Base-by-base conservation (phyloP, 179 eudicot species). In the Spinacia oleracea region DNA sequence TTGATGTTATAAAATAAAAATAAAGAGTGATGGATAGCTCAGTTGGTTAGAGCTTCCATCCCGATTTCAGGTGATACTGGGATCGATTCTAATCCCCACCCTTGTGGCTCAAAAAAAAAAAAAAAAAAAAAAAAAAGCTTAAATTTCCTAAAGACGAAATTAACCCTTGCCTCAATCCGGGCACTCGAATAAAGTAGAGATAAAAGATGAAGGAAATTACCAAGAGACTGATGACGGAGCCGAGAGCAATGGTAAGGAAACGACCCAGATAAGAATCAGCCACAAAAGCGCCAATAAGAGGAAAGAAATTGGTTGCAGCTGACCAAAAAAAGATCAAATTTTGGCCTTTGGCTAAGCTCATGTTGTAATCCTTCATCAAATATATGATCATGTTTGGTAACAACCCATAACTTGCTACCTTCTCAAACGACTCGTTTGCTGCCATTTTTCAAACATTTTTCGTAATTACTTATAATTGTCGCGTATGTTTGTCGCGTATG, bases 381-480 rank as follows among this genome's bases (percentile, higher is more conserved):
- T 94, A 94, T 43, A 89, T 2, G 62, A 91, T 90, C 98, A 94
- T 94, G 79, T 92, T 94, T 67, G 97, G 91, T 32, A 84, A 12
- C 66, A 94, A 74, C 69, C 98, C 98, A 76, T 86, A 90, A 69
- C 93, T 94, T 21, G 97, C 98, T 70, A 92, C 96, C 82, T 90
- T 94, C 93, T 92, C 97, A 66, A 94, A 81, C 21, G 94, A 90
- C 81, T 94, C 98, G 79, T 94, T 94, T 74, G 86, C 98, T 94
- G 87, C 83, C 75, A 23, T 7, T 10, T 20, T 51, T 34, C n/a
- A 67, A 34, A 43, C 18, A 77, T 35, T 35, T 35, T 35, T 35
- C 4, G 4, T 35, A 35, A 1, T 35, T 1, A 4, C 4, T 35
- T 1, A 35, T 35, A 35, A 35, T 35, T 1, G 4, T 35, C 38